Conservation (phyloP, 306 rosid genomes). For the Pterocarpus macrocarpus region DNA sequence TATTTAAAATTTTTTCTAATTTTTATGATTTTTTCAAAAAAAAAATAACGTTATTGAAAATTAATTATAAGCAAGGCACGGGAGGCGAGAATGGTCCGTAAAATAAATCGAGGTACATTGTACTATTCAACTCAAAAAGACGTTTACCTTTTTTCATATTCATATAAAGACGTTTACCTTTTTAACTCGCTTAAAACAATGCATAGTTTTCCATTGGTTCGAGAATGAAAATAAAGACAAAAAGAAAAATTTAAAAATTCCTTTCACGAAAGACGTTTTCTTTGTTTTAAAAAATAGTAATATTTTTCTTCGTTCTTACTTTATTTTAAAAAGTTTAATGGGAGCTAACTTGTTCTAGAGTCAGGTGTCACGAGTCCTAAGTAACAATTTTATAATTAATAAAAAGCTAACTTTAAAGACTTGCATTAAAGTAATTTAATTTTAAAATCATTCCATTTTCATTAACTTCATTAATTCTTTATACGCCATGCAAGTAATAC, state of each 20-base stretch:
- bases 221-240: conserved; percentile 30
- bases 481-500: no score
- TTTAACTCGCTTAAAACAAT: conserved; percentile 18
- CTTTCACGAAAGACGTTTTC: neutral
- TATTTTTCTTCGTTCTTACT: neutral
- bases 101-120: neutral
- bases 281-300: neutral
- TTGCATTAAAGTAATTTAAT: no score
- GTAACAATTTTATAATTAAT: no score
- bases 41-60: neutral
- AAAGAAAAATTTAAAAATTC: neutral
- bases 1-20: neutral
- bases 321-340: neutral
- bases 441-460: no score
- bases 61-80: neutral
- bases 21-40: neutral
- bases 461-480: no score
- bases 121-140: conserved; percentile 1
- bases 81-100: neutral
- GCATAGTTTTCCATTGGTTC: neutral
- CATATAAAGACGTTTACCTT: conserved; percentile 34
- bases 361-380: no score
- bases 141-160: neutral
- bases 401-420: no score
- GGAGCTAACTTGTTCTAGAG: neutral